Base-by-base conservation (phyloP, 306 rosid species). In the Fragaria vesca region DNA sequence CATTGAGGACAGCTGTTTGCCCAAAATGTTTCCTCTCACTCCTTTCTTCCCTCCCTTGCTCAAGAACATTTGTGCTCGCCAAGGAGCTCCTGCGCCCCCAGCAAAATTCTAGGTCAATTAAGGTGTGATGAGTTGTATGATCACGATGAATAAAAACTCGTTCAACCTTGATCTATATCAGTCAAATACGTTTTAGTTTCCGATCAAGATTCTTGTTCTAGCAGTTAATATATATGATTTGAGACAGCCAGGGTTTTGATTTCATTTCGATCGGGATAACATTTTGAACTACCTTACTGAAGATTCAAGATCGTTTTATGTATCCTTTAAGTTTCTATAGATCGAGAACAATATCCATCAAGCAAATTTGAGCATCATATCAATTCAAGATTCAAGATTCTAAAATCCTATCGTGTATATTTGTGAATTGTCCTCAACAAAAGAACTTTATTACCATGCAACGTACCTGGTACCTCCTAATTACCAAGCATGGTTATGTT, bases 11-110 rank as follows among this genome's bases (percentile, higher is more conserved):
- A 47, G 40, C 7, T 47, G 77, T 4, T 47, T 48, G 72, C 77
- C 81, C 34, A 34, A 61, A 38, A 57, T 77, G 69, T 77, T 77
- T 26, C 81, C 61, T 16, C 30, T 69, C 16, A 12, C 70, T 43
- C 75, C 81, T 13, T 28, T 69, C 24, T 47, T 79, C 76, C 62
- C 81, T 70, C 69, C 66, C 17, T 61, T 78, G 65, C 77, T 78
- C 28, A 13, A 48, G 48, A 38, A 16, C 50, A 3, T 11, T 21
- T 71, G 55, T 38, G 43, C 71, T 12, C 26, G 12, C 66, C 18
- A 21, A 9, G n/a, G 16, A 24, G 68, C 42, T 63, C 17, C 2
- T 60, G 11, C 42, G 8, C 68, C 43, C 40, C n/a, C 43, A 30
- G 11, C 42, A 63, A 30, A 20, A 51, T 4, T 51, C 5, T 11